phyloP scores from a whole-genome alignment of 495 filamentous ascomycete species.

The Apiosordaria backusii region DNA sequence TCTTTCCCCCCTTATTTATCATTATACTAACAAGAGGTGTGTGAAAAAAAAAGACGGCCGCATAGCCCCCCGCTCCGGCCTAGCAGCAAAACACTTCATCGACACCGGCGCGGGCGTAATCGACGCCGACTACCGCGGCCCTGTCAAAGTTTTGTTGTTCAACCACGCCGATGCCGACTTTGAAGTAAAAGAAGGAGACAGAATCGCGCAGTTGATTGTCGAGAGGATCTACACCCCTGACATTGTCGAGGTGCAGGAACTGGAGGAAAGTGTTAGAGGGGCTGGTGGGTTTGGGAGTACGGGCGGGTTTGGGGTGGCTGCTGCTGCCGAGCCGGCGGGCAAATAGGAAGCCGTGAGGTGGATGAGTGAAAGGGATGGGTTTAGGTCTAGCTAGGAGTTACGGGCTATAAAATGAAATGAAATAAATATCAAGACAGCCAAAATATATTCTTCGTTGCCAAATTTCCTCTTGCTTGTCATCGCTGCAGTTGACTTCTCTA shows the following conservation, averaged over 20 bases:
- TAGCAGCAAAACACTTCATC: constrained; percentile 91
- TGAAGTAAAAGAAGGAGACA: constrained; percentile 75
- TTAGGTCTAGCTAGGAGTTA: no score
- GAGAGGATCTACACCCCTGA: constrained; percentile 93
- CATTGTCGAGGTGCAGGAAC: constrained; percentile 76
- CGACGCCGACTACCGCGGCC: constrained; percentile 93
- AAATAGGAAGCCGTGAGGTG: no score
- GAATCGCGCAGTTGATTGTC: constrained; percentile 87
- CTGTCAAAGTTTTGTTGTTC: constrained; percentile 89
- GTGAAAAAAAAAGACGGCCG: constrained; percentile 64
- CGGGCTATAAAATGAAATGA: no score
- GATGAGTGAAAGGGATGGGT: no score
- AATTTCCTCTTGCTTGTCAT: no score
- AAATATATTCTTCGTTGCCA: no score
- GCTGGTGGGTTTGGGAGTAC: constrained; percentile 95
- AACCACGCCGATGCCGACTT: constrained; percentile 87
- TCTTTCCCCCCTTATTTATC: not conserved
- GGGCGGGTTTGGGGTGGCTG: constrained; percentile 41
- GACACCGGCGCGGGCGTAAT: constrained; percentile 94
- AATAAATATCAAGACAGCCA: no score
- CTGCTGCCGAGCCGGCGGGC: no score
- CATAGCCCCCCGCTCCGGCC: constrained; percentile 85
- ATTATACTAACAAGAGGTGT: not conserved
- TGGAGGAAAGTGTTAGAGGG: constrained; percentile 87
- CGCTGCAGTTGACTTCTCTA: no score